Evolutionary conservation across 305 asterid genomes (phyloP), one percentile per base, ranked within the genome.

Genomic region (Solanum hybrid): DNA sequence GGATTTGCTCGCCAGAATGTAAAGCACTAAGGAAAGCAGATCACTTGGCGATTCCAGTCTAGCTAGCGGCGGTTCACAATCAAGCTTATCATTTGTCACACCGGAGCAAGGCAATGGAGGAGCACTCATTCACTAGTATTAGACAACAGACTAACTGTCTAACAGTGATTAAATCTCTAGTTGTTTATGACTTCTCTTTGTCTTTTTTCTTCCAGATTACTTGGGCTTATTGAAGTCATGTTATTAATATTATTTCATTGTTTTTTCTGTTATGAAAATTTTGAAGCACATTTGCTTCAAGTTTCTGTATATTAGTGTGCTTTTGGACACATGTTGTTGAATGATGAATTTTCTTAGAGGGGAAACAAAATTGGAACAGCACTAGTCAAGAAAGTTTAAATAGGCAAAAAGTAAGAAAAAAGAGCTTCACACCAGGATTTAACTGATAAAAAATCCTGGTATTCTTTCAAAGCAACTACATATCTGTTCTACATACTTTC

Each of bases 1-100:
- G 96, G 96, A 74, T 94, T 94, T 84, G 91, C 95, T 71, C 93
- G 96, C 67, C 94, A 91, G 92, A 92, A 91, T 46, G 42, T 90
- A 89, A 92, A 92, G 93, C 89, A 29, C 29, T 91, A 42, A 83
- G 91, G 61, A 35, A 75, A 28, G 88, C 73, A 29, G 86, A 10
- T 35, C 75, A 20, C 88, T 29, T 31, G 42, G 31, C 31, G 1
- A 51, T 3, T 51, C 12, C 40, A 51, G 2, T 24, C 31, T 79
- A 36, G 61, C 20, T 79, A 29, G 61, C 2, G 1, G 33, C 5
- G 16, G 13, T 0, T 22, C 51, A 78, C 51, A 35, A 8, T 84
- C 75, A 51, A 84, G 29, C 75, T 76, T 29, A 51, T 75, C 42
- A 0, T 51, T 24, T 83, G 39, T 84, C 87, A 84, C 11, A 0